Percentiles rank a stretch among this genome's conserved stretches.
Conservation (phyloP, 257 asterid genomes). For the Pogostemon cablin region DNA sequence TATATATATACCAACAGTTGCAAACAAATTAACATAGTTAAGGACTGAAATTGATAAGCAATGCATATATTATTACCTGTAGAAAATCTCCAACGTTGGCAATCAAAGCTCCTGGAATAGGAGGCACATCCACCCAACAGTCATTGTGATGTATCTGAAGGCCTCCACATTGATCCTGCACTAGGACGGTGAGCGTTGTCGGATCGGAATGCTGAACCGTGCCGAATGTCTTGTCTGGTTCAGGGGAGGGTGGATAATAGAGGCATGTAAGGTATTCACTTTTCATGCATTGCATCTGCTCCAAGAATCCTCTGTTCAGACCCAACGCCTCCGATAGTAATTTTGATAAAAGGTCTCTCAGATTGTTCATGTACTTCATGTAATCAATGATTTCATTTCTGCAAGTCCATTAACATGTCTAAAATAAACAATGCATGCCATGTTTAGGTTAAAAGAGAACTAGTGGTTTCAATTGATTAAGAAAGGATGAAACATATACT, state of each 20-base stretch:
- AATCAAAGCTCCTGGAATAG: conserved; percentile 63
- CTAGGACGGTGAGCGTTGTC: conserved; percentile 53
- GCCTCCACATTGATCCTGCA: conserved; percentile 69
- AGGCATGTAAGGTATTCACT: conserved; percentile 54
- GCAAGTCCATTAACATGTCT: background rate
- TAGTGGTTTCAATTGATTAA: no score
- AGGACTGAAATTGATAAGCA: background rate
- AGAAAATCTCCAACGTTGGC: conserved; percentile 75
- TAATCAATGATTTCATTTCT: conserved; percentile 62
- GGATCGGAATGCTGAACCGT: conserved; percentile 65
- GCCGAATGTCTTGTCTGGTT: conserved; percentile 61
- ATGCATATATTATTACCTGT: conserved; percentile 46
- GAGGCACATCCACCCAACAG: conserved; percentile 70
- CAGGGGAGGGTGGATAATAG: conserved; percentile 75
- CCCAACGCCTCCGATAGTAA: conserved; percentile 73
- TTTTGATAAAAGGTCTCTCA: conserved; percentile 51
- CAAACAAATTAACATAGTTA: background rate
- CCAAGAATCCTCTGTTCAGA: conserved; percentile 41
- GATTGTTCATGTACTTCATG: conserved; percentile 47
- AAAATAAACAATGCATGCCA: background rate
- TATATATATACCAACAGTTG: background rate
- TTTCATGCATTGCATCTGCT: conserved; percentile 49
- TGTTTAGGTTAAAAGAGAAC: no score
- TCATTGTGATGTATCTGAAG: conserved; percentile 61
- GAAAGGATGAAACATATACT: no score